Conservation (phyloP, 78 protist genomes). For the Guillardia theta region DNA sequence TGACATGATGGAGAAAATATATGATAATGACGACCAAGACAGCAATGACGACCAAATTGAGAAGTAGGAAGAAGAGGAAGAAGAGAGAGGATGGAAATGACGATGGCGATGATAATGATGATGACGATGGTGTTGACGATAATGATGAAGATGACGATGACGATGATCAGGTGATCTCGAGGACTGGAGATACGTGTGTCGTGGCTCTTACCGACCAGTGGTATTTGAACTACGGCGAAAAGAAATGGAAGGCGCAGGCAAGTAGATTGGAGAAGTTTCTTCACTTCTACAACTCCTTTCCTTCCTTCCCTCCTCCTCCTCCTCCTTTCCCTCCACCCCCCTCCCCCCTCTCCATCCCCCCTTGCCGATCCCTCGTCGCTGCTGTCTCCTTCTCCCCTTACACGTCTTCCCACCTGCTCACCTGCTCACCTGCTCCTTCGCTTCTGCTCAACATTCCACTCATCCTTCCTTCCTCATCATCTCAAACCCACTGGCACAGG, state of each 20-base stretch:
- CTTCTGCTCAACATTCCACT: background rate
- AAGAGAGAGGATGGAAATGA: no score
- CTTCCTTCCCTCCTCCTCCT: background rate
- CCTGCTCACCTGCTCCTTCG: background rate
- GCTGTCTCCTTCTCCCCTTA: background rate
- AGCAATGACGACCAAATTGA: background rate
- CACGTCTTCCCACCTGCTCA: background rate
- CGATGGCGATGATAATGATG: background rate
- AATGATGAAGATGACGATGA: background rate
- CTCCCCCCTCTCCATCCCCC: background rate
- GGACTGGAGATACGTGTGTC: conserved; percentile 94
- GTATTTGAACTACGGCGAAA: conserved; percentile 97
- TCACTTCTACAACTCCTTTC: background rate
- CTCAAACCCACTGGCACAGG: no score
- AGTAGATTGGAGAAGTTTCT: background rate
- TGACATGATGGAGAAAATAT: background rate
- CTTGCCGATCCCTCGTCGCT: background rate
- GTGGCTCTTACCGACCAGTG: conserved; percentile 96
- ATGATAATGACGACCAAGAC: background rate
- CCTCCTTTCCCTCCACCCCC: background rate
- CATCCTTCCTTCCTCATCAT: background rate
- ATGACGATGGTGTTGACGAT: background rate
- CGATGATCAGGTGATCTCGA: conserved; percentile 66
- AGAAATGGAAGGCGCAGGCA: background rate
- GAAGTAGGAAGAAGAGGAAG: background rate